Evolutionary conservation across 202 grass and related monocot genomes (phyloP), one percentile per base, ranked within the genome.

Genomic region (Alloteropsis angusta): DNA sequence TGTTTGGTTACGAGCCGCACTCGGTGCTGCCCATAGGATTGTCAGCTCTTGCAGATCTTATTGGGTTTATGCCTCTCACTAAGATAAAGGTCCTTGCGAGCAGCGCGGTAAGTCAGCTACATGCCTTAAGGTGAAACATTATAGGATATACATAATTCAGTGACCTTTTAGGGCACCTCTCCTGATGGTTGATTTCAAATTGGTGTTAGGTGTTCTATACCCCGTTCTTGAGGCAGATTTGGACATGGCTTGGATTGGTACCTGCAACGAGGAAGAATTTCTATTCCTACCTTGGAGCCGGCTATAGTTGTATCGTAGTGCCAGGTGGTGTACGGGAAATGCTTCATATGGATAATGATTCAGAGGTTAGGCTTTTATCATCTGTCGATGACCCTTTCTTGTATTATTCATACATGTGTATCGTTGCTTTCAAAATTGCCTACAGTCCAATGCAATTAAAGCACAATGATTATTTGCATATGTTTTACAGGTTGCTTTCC

Each of bases 311-410:
- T 62, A 74, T 76, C 1, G 21, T 97, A 9, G 86, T 97, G 32
- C 94, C 94, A 28, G 94, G 94, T 78, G 94, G 94, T 38, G 85
- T 97, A 5, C 89, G 88, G 35, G 91, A 97, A 86, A 94, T 97
- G 74, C 80, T 90, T 80, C 87, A 94, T 62, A 97, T 97, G 94
- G 83, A 97, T 45, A 71, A 71, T 58, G 81, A 89, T 74, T 88
- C 89, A 9, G 91, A 97, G 94, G 94, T 94, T 68, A 78, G 71
- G 6, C 28, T 62, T 62, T 50, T 42, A 3, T 65, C 4, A 25
- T 47, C 1, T 47, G 60, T 60, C 16, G 35, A 5, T n/a, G 21
- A 65, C 19, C 25, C 23, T 71, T 7, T 46, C 4, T 39, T 72
- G 23, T 23, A 56, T 55, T 22, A 7, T 52, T 48, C 15, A 30